Evolutionary conservation across 148 eudicot genomes (phyloP), one percentile per base, ranked within the genome.

Genomic region (Camellia lanceoleosa): DNA sequence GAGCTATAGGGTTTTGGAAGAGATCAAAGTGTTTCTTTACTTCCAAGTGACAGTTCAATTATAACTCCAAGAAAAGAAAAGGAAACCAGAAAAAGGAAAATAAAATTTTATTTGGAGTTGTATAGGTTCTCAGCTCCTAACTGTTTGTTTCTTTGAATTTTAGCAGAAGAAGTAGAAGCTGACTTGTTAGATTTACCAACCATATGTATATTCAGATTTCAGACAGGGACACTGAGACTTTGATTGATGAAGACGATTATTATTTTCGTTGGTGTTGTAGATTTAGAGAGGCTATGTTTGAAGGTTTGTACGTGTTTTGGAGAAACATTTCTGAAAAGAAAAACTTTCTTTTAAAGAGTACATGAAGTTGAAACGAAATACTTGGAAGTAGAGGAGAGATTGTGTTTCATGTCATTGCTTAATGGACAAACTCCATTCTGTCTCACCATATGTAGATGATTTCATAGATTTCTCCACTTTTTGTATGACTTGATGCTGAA

Each of bases 91-190:
- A 7, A 71, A 69, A 79, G 55, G 69, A 68, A 84, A 30, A 30
- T 1, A 30, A 30, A 30, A 30, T 30, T 30, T 30, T 83, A 71
- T 81, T 75, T 61, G 60, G 87, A 84, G 85, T 89, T 89, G 94
- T 91, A 91, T 86, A 91, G 93, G 88, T 87, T 81, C 73, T 38
- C 81, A 83, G 88, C 78, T 84, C 89, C 90, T 87, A 80, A 89
- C 92, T 86, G 74, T 89, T 90, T 86, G 91, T 93, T 61, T 91
- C 95, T 91, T 91, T 92, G 90, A 86, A 81, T 91, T 93, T 93
- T 93, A 89, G 87, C 81, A 90, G 95, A 90, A 90, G 92, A 91
- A 89, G 85, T 79, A 89, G 92, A 91, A 89, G 85, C 79, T 85
- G 88, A 83, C 80, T 80, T 71, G 70, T 80, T 82, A 83, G 82